Conservation (phyloP, 306 rosid genomes). For the Quercus alba region DNA sequence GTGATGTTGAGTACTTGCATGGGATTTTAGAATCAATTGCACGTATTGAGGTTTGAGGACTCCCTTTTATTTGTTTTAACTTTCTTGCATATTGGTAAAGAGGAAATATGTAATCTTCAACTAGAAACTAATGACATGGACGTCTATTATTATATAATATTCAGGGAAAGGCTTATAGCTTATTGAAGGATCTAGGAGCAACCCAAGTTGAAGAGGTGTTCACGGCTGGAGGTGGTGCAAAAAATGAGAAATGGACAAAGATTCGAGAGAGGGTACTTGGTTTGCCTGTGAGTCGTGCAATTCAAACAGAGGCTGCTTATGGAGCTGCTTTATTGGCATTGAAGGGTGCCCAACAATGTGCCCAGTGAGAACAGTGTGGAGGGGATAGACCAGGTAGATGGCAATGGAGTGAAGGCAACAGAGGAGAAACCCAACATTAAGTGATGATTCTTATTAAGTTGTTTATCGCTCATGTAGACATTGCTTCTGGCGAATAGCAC, state of each 20-base stretch:
- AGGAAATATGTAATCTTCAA: neutral
- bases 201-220: slow-evolving; percentile 67
- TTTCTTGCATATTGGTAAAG: neutral
- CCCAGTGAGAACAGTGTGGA: slow-evolving; percentile 1
- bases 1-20: slow-evolving; percentile 68
- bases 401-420: too few relatives aligned
- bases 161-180: slow-evolving; percentile 70
- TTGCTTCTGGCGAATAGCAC: too few relatives aligned
- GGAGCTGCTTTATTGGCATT: slow-evolving; percentile 90
- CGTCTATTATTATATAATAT: slow-evolving; percentile 9
- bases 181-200: slow-evolving; percentile 76
- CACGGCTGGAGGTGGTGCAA: slow-evolving; percentile 85
- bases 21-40: slow-evolving; percentile 94
- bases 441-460: neutral
- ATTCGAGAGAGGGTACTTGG: slow-evolving; percentile 83
- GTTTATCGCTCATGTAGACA: neutral
- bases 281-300: slow-evolving; percentile 65
- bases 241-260: slow-evolving; percentile 74
- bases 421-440: neutral
- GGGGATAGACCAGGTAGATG: neutral
- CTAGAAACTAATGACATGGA: slow-evolving; percentile 11
- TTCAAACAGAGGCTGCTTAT: slow-evolving; percentile 80
- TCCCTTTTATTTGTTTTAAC: neutral
- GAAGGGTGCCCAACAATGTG: slow-evolving; percentile 46
- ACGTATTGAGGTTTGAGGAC: slow-evolving; percentile 69